Evolutionary conservation across 176 grass and related monocot species (phyloP).

Genomic region (Tuctoria greenei): DNA sequence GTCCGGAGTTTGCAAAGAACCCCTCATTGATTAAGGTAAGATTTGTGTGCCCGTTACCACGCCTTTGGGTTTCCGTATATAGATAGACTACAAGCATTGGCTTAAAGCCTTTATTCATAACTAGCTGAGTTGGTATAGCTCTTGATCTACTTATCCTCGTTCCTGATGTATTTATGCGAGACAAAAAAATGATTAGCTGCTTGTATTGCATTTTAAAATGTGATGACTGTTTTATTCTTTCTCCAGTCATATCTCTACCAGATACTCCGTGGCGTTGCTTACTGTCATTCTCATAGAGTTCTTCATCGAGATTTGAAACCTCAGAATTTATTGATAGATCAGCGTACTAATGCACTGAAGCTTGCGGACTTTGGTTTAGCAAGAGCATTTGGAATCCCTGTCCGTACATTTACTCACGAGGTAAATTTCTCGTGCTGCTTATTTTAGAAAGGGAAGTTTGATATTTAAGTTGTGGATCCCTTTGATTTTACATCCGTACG

Average conservation of each 20-base stretch:
- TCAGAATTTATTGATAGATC: slow-evolving; percentile 96
- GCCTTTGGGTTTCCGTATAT: slow-evolving; percentile 4
- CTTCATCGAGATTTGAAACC: slow-evolving; percentile 97
- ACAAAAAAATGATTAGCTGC: slow-evolving; percentile 21
- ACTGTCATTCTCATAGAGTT: slow-evolving; percentile 94
- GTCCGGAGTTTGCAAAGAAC: slow-evolving; percentile 80
- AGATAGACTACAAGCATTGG: neutral
- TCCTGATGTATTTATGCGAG: neutral
- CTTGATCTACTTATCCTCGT: neutral
- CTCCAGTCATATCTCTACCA: slow-evolving; percentile 92
- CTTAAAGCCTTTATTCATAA: slow-evolving; percentile 3
- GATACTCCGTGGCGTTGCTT: slow-evolving; percentile 77
- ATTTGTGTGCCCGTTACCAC: neutral
- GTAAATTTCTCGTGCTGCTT: slow-evolving; percentile 42
- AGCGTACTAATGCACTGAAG: slow-evolving; percentile 78
- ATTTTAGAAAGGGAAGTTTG: neutral
- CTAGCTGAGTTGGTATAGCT: slow-evolving; percentile 9
- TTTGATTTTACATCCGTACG: neutral
- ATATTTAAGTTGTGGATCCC: neutral
- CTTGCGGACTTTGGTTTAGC: slow-evolving; percentile 97
- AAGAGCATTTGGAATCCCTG: slow-evolving; percentile 90
- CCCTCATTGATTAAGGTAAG: slow-evolving; percentile 76
- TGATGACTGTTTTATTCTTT: slow-evolving; percentile 48
- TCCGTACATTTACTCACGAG: slow-evolving; percentile 96
- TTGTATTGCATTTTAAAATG: slow-evolving; percentile 35